Evolutionary conservation across 768 basidiomycete genomes (phyloP), one percentile per base, ranked within the genome.

Genomic region (Phaffia tasmanica): DNA sequence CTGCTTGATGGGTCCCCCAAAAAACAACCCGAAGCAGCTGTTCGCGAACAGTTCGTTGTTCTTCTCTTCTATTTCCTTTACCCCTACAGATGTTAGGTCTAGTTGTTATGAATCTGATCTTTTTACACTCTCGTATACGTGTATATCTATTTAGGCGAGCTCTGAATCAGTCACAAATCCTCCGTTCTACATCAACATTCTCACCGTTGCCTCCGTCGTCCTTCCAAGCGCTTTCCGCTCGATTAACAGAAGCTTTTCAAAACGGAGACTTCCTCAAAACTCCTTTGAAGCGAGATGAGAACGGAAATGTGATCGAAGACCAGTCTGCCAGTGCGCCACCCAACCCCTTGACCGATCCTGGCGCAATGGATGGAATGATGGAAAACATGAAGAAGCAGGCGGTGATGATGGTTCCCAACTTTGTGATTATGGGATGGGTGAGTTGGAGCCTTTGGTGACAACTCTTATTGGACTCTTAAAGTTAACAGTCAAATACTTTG

Each of bases 361-460:
- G 83, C 59, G 85, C 86, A 55, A 94, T 98, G 91, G 94, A 97
- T 71, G 89, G 88, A 49, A 93, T 97, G 90, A 94, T 97, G 92
- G 83, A 90, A 15, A 89, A 89, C 47, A 88, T 99, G 86, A 97
- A 97, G 81, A 97, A 94, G 23, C 95, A 99, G 77, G 90, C 89
- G 82, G 91, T 97, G 64, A 72, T 64, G 60, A 76, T 74, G 75
- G 73, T 77, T 4, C 76, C 76, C 1, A 77, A 98, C 78, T 97
- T 97, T 87, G 82, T 95, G 68, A 90, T 98, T 71, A 98, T 98
- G 94, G 93, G 92, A 61, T 98, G 94, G 67, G 67, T 68, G 50
- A 57, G 67, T 68, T 54, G 4, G n/a, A 9, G n/a, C 53, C 15
- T 29, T 4, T 54, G 53, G 15, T 54, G 9, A 4, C n/a, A 30